phyloP scores from a whole-genome alignment of 2,329 filamentous ascomycete species.

The Epichloe sibirici region DNA sequence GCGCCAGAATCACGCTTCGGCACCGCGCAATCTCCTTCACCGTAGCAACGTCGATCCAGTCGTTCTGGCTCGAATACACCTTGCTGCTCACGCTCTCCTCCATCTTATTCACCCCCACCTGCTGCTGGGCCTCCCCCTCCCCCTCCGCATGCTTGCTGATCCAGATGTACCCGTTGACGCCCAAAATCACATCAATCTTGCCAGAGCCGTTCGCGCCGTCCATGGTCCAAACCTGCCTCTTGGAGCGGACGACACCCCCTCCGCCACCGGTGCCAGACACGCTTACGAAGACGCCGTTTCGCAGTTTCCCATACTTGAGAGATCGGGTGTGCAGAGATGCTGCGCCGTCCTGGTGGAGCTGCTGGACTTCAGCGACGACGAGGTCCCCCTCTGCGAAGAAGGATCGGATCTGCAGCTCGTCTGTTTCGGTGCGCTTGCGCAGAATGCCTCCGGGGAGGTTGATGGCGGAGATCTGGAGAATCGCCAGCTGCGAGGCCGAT shows the following conservation, averaged over 20 bases:
- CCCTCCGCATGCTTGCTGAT: slow-evolving; percentile 72
- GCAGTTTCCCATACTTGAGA: slow-evolving; percentile 86
- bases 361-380: slow-evolving; percentile 89
- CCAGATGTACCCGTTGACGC: slow-evolving; percentile 96
- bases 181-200: slow-evolving; percentile 74
- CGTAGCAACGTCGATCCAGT: slow-evolving; percentile 62
- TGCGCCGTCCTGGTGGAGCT: slow-evolving; percentile 71
- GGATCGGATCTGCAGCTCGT: slow-evolving; percentile 93
- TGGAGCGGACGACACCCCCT: slow-evolving; percentile 69
- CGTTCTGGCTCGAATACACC: slow-evolving; percentile 93
- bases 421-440: slow-evolving; percentile 81
- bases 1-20: slow-evolving; percentile 64
- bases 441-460: slow-evolving; percentile 91
- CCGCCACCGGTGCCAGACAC: slow-evolving; percentile 77
- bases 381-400: slow-evolving; percentile 95
- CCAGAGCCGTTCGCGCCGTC: slow-evolving; percentile 42
- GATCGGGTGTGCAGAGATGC: slow-evolving; percentile 82
- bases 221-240: slow-evolving; percentile 81
- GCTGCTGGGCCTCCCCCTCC: slow-evolving; percentile 29
- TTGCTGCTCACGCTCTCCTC: slow-evolving; percentile 77
- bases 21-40: slow-evolving; percentile 82
- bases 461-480: slow-evolving; percentile 76
- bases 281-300: slow-evolving; percentile 81
- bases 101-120: slow-evolving; percentile 60
- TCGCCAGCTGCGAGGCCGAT: slow-evolving; percentile 72